Evolutionary conservation across 176 grass and related monocot species (phyloP), one percentile per base, ranked within the genome.

Genomic region (Canna indica): DNA sequence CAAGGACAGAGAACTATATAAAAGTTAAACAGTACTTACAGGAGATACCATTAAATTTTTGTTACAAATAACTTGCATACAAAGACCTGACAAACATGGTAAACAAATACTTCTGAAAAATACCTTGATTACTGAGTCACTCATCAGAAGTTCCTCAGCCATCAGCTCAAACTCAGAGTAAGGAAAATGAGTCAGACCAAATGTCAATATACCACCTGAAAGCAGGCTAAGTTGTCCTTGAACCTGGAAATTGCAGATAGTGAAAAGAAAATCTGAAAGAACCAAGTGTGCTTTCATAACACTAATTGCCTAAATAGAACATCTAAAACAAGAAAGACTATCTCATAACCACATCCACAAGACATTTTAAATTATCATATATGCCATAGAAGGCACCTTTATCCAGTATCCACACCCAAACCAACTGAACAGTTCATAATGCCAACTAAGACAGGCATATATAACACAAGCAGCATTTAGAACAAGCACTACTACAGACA

Each of bases 81-180:
- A 70, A 31, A 47, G 26, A 5, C 24, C 47, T 31, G 50, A 76
- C 22, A 32, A 59, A 65, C 35, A 64, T 62, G 66, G 70, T 44
- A 64, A n/a, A 22, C 18, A 33, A 15, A 14, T 34, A 22, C 30
- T 35, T 34, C 32, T 22, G 63, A 38, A 31, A 60, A 15, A 14
- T 15, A 99, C 95, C 95, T 99, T 94, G 76, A 99, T 83, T 85
- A 80, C 84, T 72, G 90, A 90, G 42, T 99, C 90, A 67, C 95
- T 99, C 95, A 99, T 99, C 73, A 99, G 82, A 84, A 99, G 95
- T 82, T 99, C 95, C 86, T 99, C 90, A 8, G 95, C 95, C 84
- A 99, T 89, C 58, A 99, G 81, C 81, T 99, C 95, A 72, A 99
- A 99, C 71, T 94, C 87, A 0, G 95, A 99, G 76, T 90, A 99